Percentiles rank a stretch among this genome's conserved stretches.
phyloP scores from a whole-genome alignment of 441 rosid genomes.

The Corymbia calophylla region DNA sequence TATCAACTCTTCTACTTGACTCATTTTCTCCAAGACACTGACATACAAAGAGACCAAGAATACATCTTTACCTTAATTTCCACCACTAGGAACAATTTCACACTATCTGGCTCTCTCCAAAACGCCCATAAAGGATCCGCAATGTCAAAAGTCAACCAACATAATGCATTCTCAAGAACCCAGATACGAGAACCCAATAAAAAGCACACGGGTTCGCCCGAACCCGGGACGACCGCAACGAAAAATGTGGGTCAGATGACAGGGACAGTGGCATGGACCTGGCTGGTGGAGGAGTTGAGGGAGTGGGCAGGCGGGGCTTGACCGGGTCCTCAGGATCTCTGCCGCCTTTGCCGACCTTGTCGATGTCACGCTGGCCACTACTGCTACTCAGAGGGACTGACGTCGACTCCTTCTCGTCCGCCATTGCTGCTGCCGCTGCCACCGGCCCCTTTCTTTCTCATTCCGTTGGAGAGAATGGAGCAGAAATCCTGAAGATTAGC shows the following conservation, averaged over 20 bases:
- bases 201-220: not conserved
- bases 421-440: conserved; percentile 17
- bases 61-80: not conserved
- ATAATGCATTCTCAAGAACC: not conserved
- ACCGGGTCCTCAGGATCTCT: conserved; percentile 58
- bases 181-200: not conserved
- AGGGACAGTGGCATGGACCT: conserved; percentile 18
- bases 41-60: not conserved
- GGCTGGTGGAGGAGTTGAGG: conserved; percentile 51
- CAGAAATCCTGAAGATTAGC: not conserved
- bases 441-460: not conserved
- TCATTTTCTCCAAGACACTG: not conserved
- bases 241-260: not conserved
- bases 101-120: not conserved
- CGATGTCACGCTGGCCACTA: conserved; percentile 22
- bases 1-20: not conserved
- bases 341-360: conserved; percentile 10
- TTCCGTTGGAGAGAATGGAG: not conserved
- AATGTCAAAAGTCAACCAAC: not conserved
- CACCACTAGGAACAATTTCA: not conserved
- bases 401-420: conserved; percentile 53
- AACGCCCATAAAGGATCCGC: not conserved
- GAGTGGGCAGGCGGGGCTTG: conserved; percentile 38
- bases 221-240: not conserved
- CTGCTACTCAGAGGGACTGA: conserved; percentile 36